A percentile compares a stretch with the other conserved stretches of the same genome.
Conservation (phyloP, 768 basidiomycete species). For the Tricholoma hemisulphureum region DNA sequence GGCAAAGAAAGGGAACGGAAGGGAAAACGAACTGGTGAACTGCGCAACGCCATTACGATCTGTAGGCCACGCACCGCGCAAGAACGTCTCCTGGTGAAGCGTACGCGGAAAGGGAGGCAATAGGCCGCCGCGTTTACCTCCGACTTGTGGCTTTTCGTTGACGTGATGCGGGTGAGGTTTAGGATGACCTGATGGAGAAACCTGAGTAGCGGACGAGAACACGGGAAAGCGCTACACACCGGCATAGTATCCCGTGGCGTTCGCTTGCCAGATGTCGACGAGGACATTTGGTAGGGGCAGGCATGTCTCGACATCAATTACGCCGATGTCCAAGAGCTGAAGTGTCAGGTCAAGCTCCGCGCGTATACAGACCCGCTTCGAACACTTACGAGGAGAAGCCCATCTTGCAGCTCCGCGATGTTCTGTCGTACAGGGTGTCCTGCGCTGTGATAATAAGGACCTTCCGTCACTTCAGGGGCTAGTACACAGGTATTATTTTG, state of each 20-base stretch:
- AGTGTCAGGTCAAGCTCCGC: neutral
- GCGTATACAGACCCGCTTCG: neutral
- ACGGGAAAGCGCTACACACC: conserved; percentile 26
- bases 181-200: conserved; percentile 39
- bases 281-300: conserved; percentile 52
- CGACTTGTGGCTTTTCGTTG: conserved; percentile 45
- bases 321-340: conserved; percentile 53
- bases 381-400: conserved; percentile 43
- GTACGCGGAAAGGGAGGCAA: conserved; percentile 46
- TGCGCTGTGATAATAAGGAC: conserved; percentile 51
- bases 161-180: conserved; percentile 41
- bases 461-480: conserved; percentile 52
- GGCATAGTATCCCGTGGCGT: conserved; percentile 55
- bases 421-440: conserved; percentile 54
- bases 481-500: conserved; percentile 57
- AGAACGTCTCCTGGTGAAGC: conserved; percentile 41
- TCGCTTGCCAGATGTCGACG: conserved; percentile 61
- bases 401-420: conserved; percentile 53
- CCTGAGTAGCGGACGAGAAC: neutral
- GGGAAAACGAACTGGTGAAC: conserved; percentile 43
- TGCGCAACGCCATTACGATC: conserved; percentile 52
- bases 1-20: conserved; percentile 22
- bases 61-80: conserved; percentile 55
- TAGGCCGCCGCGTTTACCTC: conserved; percentile 44
- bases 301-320: conserved; percentile 58